Evolutionary conservation across 2,329 filamentous ascomycete genomes (phyloP), one percentile per base, ranked within the genome.

Genomic region (Fusarium hainanense): DNA sequence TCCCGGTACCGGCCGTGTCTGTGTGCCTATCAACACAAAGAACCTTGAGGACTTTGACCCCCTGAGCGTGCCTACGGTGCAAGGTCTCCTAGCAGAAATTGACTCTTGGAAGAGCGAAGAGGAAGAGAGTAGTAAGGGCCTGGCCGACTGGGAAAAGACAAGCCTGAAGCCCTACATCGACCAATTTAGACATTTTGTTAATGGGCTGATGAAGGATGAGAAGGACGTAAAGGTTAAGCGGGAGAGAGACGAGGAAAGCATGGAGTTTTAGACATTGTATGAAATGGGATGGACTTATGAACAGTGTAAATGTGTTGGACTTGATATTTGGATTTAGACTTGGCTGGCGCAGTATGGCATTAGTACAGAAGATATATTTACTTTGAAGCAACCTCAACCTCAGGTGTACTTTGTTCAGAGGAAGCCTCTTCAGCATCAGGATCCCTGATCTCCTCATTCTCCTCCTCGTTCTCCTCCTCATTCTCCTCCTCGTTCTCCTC

Each of bases 71-170:
- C 96, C 96, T 2, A 98, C 94, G 0, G 93, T 98, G 6, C 93
- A 92, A 63, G 85, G 90, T 50, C 83, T 99, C 60, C 82, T 98
- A 23, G 85, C 84, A 7, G 94, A 99, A 82, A 97, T 99, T 74
- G 94, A 99, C 78, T 84, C 87, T 21, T 98, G 93, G 89, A 86
- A 89, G 73, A 80, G 77, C 2, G 80, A 80, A 21, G 83, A 78
- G 8, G 76, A 83, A 1, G 76, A 74, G 30, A 78, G 70, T 41
- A 63, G 69, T 5, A 82, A 81, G 73, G 74, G 71, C 58, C 75
- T 92, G 49, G 88, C 91, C 71, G 96, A 99, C 77, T 98, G 95
- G 90, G 95, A 99, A 82, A 99, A 98, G 88, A 99, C 96, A 25
- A 93, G 93, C 70, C 80, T 99, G 76, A 97, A 92, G 82, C 93